Evolutionary conservation across 2,329 filamentous ascomycete species (phyloP), one percentile per base, ranked within the genome.

Genomic region (Cladophialophora psammophila): DNA sequence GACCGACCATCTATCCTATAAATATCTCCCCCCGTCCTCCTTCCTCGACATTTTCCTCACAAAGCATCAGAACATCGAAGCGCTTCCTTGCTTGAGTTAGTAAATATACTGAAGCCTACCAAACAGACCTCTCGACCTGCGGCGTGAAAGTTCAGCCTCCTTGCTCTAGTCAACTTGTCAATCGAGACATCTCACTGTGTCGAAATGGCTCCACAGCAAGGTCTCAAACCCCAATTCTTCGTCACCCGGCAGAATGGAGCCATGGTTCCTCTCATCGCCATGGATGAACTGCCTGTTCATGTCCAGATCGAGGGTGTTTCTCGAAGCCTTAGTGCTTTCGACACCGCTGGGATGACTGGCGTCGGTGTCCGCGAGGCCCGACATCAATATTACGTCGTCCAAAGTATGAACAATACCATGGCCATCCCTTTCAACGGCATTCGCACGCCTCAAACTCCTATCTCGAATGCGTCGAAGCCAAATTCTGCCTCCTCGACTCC

Each of bases 291-390:
- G 1, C 81, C 81, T 2, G 31, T 72, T 1, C 70, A 74, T 20
- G 59, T 83, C 45, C 69, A 70, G 3, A 75, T 84, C 59, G 74
- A 74, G 35, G 79, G 77, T 12, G 74, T 80, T 15, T 73, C 80
- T 56, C 78, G 80, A 15, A 72, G 62, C 5, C 66, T 83, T 10
- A 72, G 71, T 50, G 65, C 75, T 9, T 73, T 73, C 36, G 78
- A 82, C 2, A 81, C 79, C 6, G 74, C 77, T 32, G 79, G 78
- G 50, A 82, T 83, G 80, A 80, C 74, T 10, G 78, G 78, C 60
- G 71, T 81, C 60, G 81, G 81, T 10, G 73, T 77, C 10, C 71
- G 76, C 26, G 60, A 63, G 42, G 62, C 73, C 48, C 76, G 79
- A 12, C 60, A 74, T 13, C 75, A 78, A 48, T 72, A 72, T 53